Conservation (phyloP, 495 filamentous ascomycete species). For the Margaritispora aquatica region DNA sequence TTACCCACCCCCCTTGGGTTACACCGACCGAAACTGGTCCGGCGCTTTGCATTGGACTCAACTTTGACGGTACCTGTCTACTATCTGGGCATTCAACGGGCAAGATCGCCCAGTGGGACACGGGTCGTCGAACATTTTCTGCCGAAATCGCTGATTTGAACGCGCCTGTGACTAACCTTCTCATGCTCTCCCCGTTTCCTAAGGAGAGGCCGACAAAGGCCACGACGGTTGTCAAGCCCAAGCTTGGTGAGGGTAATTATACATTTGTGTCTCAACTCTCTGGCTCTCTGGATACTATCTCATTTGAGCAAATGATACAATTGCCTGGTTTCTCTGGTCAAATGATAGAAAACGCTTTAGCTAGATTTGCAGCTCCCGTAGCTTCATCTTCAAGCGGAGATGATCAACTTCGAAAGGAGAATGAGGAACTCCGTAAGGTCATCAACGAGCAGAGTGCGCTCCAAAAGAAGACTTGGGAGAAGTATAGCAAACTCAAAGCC, state of each 20-base stretch:
- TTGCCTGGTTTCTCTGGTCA: conserved; percentile 19
- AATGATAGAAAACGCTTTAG: conserved; percentile 31
- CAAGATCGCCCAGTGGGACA: conserved; percentile 74
- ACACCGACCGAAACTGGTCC: conserved; percentile 55
- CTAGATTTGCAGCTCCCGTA: conserved; percentile 28
- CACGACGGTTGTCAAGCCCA: conserved; percentile 66
- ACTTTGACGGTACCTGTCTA: conserved; percentile 75
- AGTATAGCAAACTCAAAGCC: conserved; percentile 28
- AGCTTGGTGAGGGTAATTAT: conserved; percentile 59
- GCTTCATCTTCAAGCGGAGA: conserved; percentile 26
- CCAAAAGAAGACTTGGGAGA: conserved; percentile 41
- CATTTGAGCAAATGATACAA: conserved; percentile 9
- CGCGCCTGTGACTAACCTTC: conserved; percentile 72
- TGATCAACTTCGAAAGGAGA: conserved; percentile 38
- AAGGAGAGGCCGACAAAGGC: conserved; percentile 39
- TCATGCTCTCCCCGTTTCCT: conserved; percentile 60
- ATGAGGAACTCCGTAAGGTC: conserved; percentile 45
- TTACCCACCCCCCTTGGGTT: conserved; percentile 52
- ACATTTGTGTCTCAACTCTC: conserved; percentile 60
- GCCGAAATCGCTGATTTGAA: conserved; percentile 60
- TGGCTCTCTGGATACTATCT: conserved; percentile 20
- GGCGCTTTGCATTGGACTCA: conserved; percentile 57
- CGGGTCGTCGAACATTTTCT: conserved; percentile 55
- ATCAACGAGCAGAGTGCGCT: conserved; percentile 41
- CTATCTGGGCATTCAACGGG: conserved; percentile 78